Conservation (phyloP, 2,329 filamentous ascomycete species). For the Aciculosporium take region DNA sequence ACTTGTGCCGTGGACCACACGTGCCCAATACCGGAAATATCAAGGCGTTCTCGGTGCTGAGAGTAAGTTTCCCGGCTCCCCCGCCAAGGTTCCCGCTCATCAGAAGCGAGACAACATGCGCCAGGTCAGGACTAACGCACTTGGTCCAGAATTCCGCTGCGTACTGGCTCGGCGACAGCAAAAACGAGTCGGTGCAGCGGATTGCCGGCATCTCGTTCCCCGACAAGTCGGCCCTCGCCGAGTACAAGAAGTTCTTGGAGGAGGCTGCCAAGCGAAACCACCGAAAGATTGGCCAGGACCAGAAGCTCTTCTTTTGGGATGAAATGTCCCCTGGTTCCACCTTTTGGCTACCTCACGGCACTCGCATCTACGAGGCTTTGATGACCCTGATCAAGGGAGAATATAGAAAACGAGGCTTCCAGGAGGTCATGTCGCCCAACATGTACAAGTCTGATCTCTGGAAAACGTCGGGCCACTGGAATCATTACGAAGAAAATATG, state of each 20-base stretch:
- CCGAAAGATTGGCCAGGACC: conserved; percentile 81
- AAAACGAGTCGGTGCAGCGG: conserved; percentile 88
- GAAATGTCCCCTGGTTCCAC: conserved; percentile 83
- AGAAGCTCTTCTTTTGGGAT: conserved; percentile 96
- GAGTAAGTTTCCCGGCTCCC: conserved; percentile 24
- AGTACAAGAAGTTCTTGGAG: conserved; percentile 88
- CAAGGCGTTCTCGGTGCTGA: conserved; percentile 89
- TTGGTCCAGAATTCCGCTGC: conserved; percentile 46
- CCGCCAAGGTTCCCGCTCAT: neutral
- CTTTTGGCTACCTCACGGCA: conserved; percentile 86
- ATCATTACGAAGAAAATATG: conserved; percentile 81
- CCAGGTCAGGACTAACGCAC: conserved; percentile 9
- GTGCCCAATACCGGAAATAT: conserved; percentile 84
- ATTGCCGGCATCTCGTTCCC: conserved; percentile 94
- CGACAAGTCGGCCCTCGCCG: conserved; percentile 86
- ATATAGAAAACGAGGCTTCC: conserved; percentile 87
- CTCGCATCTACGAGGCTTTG: conserved; percentile 83
- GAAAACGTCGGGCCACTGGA: conserved; percentile 93
- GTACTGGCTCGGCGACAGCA: conserved; percentile 88
- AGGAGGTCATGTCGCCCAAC: conserved; percentile 86
- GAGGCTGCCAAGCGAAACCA: conserved; percentile 98
- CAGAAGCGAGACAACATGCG: neutral
- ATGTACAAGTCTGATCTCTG: conserved; percentile 90
- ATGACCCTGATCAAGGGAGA: conserved; percentile 69
- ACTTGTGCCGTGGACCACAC: conserved; percentile 89